Conservation (phyloP, 495 filamentous ascomycete genomes). For the Terfezia boudieri region DNA sequence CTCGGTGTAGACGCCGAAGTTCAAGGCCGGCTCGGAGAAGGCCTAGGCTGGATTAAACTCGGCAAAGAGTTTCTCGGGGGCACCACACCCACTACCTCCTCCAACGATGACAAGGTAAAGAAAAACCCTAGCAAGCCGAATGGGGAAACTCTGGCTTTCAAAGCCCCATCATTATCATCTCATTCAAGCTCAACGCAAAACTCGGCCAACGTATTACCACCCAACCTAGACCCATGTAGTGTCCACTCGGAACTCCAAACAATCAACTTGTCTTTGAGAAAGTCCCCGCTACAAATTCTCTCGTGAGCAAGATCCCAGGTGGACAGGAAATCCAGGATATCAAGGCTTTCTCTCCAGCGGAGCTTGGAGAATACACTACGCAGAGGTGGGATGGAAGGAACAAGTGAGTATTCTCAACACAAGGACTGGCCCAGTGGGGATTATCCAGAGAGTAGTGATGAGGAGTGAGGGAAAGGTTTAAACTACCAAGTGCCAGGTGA, state of each 20-base stretch:
- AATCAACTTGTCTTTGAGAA: conserved; percentile 60
- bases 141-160: neutral
- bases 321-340: conserved; percentile 65
- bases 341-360: conserved; percentile 34
- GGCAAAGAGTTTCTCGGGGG: conserved; percentile 8
- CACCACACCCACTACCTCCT: conserved; percentile 12
- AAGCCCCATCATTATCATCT: neutral
- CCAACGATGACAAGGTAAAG: conserved; percentile 17
- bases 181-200: neutral
- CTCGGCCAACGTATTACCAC: neutral
- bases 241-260: conserved; percentile 26
- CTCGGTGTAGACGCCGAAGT: conserved; percentile 76
- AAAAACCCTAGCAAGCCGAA: conserved; percentile 21
- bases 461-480: conserved; percentile 29
- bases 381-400: conserved; percentile 8
- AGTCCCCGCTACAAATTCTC: conserved; percentile 43
- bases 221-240: conserved; percentile 19
- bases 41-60: conserved; percentile 49
- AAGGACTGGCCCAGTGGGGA: conserved; percentile 5
- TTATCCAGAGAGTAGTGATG: conserved; percentile 19
- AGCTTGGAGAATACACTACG: conserved; percentile 29
- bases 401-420: conserved; percentile 17
- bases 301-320: conserved; percentile 58
- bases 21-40: conserved; percentile 54
- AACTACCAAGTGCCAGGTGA: conserved; percentile 26